phyloP scores from a whole-genome alignment of 306 rosid species.

The Nissolia schottii region DNA sequence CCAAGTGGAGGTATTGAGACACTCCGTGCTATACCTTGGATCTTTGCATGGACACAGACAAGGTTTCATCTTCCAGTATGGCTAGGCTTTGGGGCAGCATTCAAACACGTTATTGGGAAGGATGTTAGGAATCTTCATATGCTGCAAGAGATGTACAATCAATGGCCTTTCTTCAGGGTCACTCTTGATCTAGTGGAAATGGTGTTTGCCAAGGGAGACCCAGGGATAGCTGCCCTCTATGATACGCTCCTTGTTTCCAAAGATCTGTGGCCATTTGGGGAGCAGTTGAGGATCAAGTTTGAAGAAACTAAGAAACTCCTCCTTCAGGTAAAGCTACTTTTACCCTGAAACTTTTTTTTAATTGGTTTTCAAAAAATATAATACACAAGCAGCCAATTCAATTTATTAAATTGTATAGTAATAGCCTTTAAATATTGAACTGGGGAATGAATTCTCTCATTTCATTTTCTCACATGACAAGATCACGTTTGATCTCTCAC shows the following conservation, averaged over 20 bases:
- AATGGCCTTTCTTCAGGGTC: conserved; percentile 95
- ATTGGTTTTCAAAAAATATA: neutral
- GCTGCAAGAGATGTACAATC: conserved; percentile 81
- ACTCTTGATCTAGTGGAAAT: conserved; percentile 88
- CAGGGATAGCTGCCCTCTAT: conserved; percentile 73
- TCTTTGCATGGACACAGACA: conserved; percentile 94
- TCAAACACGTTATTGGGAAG: conserved; percentile 54
- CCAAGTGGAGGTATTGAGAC: conserved; percentile 95
- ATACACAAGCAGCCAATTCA: neutral
- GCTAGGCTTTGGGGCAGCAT: conserved; percentile 87
- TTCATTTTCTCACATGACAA: too few species aligned
- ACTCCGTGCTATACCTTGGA: conserved; percentile 95
- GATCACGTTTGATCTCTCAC: too few species aligned
- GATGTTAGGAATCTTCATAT: conserved; percentile 60
- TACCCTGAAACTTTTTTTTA: neutral
- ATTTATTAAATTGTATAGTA: neutral
- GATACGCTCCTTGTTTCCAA: conserved; percentile 84
- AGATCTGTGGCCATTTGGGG: conserved; percentile 70
- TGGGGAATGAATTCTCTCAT: too few species aligned
- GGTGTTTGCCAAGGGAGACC: conserved; percentile 98
- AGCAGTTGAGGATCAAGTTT: conserved; percentile 55
- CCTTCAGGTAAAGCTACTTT: conserved; percentile 53
- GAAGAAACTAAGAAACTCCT: conserved; percentile 78
- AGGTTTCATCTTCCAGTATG: conserved; percentile 97
- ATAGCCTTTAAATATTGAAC: neutral